A percentile compares a stretch with the other conserved stretches of the same genome.
These are phyloP conservation scores for Plenodomus biglobosus DNA, from an alignment of 2,329 filamentous ascomycete genomes.

Conservation along the genomic window DNA sequence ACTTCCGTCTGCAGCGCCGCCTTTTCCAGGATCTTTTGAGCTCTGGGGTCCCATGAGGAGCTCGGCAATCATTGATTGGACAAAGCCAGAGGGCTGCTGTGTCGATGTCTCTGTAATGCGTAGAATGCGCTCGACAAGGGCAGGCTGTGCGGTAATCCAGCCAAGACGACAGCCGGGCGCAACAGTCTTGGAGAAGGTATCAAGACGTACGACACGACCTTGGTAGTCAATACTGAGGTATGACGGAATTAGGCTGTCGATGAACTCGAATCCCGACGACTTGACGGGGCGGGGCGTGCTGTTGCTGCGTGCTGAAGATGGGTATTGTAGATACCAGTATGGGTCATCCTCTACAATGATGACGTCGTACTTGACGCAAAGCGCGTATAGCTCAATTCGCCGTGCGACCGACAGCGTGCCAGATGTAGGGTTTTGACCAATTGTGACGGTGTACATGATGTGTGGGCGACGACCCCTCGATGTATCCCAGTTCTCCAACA, in stretches of 20 bases:
- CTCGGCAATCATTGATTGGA: constrained; percentile 78
- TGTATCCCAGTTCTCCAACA: constrained; percentile 80
- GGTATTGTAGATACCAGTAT: constrained; percentile 93
- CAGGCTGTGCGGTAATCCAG: constrained; percentile 85
- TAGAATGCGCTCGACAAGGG: constrained; percentile 69
- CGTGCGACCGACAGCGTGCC: constrained; percentile 72
- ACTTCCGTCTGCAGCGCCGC: constrained; percentile 54
- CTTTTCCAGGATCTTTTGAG: constrained; percentile 49
- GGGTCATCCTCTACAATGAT: constrained; percentile 93
- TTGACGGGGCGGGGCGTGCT: constrained; percentile 47
- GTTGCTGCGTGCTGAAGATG: constrained; percentile 60
- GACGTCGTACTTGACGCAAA: constrained; percentile 83
- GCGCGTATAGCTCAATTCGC: constrained; percentile 73
- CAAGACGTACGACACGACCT: constrained; percentile 83
- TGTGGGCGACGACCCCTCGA: constrained; percentile 74
- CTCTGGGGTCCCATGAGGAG: constrained; percentile 72
- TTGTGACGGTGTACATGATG: constrained; percentile 87
- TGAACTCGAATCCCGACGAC: constrained; percentile 69
- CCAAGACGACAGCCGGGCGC: constrained; percentile 87
- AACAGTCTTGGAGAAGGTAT: constrained; percentile 92
- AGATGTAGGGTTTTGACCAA: constrained; percentile 87
- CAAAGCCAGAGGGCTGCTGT: constrained; percentile 85
- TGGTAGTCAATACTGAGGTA: constrained; percentile 81
- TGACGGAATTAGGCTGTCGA: constrained; percentile 81
- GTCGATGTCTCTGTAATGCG: constrained; percentile 77